Percentiles rank a stretch among this genome's conserved stretches.
phyloP scores from a whole-genome alignment of 2,329 filamentous ascomycete genomes.

The Hawksworthiomyces lignivorus region DNA sequence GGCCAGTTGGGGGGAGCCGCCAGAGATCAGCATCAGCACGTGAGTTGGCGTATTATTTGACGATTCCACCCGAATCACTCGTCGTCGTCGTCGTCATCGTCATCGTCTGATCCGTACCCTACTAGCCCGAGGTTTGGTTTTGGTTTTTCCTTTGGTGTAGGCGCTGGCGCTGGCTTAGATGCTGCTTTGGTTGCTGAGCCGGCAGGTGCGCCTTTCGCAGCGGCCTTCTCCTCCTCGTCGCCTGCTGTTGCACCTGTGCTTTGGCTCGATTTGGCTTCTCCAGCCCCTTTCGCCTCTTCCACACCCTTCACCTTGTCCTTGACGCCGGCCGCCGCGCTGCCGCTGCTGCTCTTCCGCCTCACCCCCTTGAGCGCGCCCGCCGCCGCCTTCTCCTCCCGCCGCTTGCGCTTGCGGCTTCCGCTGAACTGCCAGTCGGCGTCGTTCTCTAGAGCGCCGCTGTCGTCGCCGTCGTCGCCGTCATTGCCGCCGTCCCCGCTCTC shows the following conservation, averaged over 20 bases:
- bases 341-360: constrained; percentile 12
- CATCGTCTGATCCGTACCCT: constrained; percentile 49
- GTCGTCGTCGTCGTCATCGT: constrained; percentile 25
- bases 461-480: constrained; percentile 4
- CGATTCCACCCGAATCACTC: too few relatives aligned
- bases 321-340: background rate
- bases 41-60: too few relatives aligned
- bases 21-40: too few relatives aligned
- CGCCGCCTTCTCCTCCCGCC: constrained; percentile 9
- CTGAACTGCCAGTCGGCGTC: constrained; percentile 10
- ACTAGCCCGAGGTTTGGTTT: constrained; percentile 37
- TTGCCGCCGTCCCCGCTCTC: constrained; percentile 5
- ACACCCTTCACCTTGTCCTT: constrained; percentile 14
- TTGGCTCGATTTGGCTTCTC: background rate
- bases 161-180: background rate
- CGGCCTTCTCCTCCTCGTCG: constrained; percentile 17
- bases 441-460: constrained; percentile 8
- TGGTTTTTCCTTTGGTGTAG: background rate
- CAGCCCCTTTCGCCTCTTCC: constrained; percentile 14
- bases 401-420: constrained; percentile 15
- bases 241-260: background rate
- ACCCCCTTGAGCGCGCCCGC: constrained; percentile 12
- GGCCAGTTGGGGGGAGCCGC: too few relatives aligned
- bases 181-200: background rate
- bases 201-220: background rate